These are phyloP conservation scores for Diospyros kaki DNA, from an alignment of 148 eudicot species.

Conservation along the genomic window DNA sequence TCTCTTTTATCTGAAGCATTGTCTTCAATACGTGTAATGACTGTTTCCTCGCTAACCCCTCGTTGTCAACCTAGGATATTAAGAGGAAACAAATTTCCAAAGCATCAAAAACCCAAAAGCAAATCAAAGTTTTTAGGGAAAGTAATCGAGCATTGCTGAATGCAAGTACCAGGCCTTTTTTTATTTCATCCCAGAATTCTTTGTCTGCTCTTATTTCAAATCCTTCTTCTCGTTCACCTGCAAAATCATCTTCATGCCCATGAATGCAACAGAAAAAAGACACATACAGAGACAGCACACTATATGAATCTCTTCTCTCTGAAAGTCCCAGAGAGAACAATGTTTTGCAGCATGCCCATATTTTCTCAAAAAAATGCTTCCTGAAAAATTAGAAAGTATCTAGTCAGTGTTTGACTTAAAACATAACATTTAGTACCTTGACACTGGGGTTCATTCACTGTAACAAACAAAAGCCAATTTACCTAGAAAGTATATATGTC, in stretches of 20 bases:
- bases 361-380: conserved; percentile 39
- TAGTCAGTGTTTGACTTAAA: conserved; percentile 1
- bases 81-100: not conserved
- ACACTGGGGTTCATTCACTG: not conserved
- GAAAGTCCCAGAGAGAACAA: conserved; percentile 63
- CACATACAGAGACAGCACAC: conserved; percentile 74
- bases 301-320: conserved; percentile 93
- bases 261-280: conserved; percentile 50
- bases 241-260: conserved; percentile 28
- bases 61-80: conserved; percentile 60
- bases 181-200: conserved; percentile 85
- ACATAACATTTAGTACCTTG: not conserved
- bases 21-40: conserved; percentile 71
- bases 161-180: conserved; percentile 79
- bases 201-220: conserved; percentile 68
- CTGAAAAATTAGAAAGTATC: conserved; percentile 38
- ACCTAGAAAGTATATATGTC: conserved; percentile 56
- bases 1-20: conserved; percentile 40
- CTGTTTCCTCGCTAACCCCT: conserved; percentile 79
- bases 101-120: not conserved
- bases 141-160: not conserved
- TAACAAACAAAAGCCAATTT: conserved; percentile 13
- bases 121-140: conserved; percentile 1
- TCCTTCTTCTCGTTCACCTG: conserved; percentile 37
- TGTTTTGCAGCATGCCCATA: conserved; percentile 73